Evolutionary conservation across 495 filamentous ascomycete species (phyloP).

Genomic region (Talaromyces adpressus): DNA sequence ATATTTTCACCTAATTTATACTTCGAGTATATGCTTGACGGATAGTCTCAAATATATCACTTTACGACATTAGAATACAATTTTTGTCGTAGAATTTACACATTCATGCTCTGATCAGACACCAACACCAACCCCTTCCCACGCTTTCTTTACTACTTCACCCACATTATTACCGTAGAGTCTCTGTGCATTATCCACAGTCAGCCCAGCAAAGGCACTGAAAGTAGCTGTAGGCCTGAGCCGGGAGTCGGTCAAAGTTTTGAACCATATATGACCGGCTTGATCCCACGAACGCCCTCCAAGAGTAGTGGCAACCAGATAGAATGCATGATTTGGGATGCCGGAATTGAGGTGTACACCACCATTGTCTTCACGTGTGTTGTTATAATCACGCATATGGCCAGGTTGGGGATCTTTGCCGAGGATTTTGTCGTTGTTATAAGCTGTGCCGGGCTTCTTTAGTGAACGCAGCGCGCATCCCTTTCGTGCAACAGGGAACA

Average conservation of each 20-base stretch:
- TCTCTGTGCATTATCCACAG: neutral
- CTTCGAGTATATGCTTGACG: too few relatives aligned
- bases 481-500: too few relatives aligned
- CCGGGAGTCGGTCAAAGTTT: constrained; percentile 18
- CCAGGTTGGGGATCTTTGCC: constrained; percentile 41
- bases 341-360: constrained; percentile 48
- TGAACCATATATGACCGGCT: constrained; percentile 45
- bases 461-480: constrained; percentile 32
- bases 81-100: too few relatives aligned
- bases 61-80: too few relatives aligned
- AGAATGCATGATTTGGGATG: constrained; percentile 48
- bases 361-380: constrained; percentile 28
- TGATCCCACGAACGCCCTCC: constrained; percentile 46
- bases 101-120: too few relatives aligned
- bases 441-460: constrained; percentile 44
- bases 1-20: too few relatives aligned
- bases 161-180: too few relatives aligned
- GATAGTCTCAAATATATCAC: too few relatives aligned
- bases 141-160: too few relatives aligned
- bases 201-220: constrained; percentile 14
- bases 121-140: too few relatives aligned
- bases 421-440: constrained; percentile 36
- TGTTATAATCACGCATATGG: constrained; percentile 29
- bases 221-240: constrained; percentile 8
- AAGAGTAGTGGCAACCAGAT: constrained; percentile 33